Percentiles rank a stretch among this genome's conserved stretches.
These are phyloP conservation scores for Wallacemonas sp. DNA, from an alignment of 208 protist species.

Conservation along the genomic window DNA sequence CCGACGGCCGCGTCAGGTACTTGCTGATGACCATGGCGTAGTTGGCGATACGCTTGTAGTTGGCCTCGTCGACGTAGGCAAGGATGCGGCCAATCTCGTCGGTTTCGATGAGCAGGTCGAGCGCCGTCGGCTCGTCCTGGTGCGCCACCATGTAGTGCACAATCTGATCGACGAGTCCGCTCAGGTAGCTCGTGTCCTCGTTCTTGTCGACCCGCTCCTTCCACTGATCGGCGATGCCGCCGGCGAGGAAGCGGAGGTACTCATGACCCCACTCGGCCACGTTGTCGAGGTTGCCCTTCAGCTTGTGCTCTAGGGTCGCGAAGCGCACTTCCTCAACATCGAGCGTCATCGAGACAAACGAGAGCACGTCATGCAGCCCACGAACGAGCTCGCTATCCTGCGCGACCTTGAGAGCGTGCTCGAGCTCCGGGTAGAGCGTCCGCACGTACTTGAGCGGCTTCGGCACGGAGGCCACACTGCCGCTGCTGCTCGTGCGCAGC, in stretches of 20 bases:
- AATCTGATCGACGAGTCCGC: conserved; percentile 93
- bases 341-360: conserved; percentile 98
- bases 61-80: conserved; percentile 91
- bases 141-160: conserved; percentile 96
- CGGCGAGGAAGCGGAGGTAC: conserved; percentile 96
- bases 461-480: conserved; percentile 98
- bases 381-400: conserved; percentile 53
- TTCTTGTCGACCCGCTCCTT: conserved; percentile 54
- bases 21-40: conserved; percentile 95
- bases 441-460: conserved; percentile 99
- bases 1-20: conserved; percentile 96
- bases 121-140: conserved; percentile 97
- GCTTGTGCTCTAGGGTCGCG: conserved; percentile 95
- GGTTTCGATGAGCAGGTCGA: conserved; percentile 98
- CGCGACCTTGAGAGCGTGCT: conserved; percentile 72
- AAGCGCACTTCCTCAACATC: conserved; percentile 64
- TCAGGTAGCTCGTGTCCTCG: conserved; percentile 82
- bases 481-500: conserved; percentile 94
- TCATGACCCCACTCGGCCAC: conserved; percentile 99
- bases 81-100: conserved; percentile 92
- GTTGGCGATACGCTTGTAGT: conserved; percentile 95
- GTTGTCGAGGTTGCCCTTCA: conserved; percentile 93
- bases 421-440: conserved; percentile 93
- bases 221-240: conserved; percentile 95
- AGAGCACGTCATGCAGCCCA: conserved; percentile 97